These are phyloP conservation scores for Kodamaea suecica DNA, from an alignment of 1,139 yeast species.

Conservation along the genomic window DNA sequence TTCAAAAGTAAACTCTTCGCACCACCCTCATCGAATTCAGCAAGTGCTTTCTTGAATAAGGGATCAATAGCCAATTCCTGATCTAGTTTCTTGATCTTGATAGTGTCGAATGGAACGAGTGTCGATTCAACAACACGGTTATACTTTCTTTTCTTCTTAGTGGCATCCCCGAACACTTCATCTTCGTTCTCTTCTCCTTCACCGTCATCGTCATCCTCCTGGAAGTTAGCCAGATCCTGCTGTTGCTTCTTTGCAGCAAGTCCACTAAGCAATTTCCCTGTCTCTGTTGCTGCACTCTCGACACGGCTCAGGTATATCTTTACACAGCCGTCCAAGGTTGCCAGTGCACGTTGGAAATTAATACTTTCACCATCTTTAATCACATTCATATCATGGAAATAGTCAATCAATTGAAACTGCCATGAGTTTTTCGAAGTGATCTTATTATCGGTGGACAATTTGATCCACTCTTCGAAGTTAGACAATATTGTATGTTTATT, in stretches of 20 bases:
- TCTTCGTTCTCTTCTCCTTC: constrained; percentile 17
- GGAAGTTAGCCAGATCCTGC: background rate
- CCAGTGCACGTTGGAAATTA: constrained; percentile 74
- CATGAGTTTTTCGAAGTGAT: constrained; percentile 67
- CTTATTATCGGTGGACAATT: constrained; percentile 83
- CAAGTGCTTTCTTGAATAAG: constrained; percentile 78
- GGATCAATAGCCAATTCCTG: constrained; percentile 84
- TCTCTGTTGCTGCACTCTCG: constrained; percentile 88
- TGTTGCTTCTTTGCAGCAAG: constrained; percentile 26
- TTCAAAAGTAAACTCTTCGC: constrained; percentile 80
- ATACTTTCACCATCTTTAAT: constrained; percentile 59
- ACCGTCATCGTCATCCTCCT: constrained; percentile 19
- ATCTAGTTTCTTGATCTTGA: constrained; percentile 69
- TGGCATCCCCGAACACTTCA: constrained; percentile 19
- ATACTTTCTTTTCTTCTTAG: constrained; percentile 33
- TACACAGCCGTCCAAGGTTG: constrained; percentile 82
- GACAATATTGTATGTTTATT: constrained; percentile 45
- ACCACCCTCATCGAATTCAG: constrained; percentile 95
- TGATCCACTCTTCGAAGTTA: constrained; percentile 89
- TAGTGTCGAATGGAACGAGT: constrained; percentile 52
- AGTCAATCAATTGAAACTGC: constrained; percentile 88
- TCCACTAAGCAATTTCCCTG: constrained; percentile 83
- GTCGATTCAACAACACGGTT: constrained; percentile 45
- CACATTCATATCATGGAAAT: constrained; percentile 67
- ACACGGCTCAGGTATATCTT: constrained; percentile 83